Evolutionary conservation across 225 moss, liverwort and hornwort species (phyloP), one percentile per base, ranked within the genome.

Genomic region (Sphagnum contortum): DNA sequence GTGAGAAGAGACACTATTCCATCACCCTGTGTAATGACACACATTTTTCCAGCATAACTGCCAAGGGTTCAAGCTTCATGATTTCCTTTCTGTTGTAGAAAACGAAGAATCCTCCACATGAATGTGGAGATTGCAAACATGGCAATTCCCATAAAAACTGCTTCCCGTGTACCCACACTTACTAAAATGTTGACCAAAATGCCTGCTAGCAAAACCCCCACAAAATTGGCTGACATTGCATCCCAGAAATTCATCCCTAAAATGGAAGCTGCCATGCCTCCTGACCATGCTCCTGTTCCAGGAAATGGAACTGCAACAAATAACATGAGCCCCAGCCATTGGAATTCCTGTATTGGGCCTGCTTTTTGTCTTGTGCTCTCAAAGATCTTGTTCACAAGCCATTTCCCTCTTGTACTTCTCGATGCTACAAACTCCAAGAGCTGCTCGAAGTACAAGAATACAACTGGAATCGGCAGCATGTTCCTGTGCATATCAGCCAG

Each of bases 251-350:
- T 65, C 85, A 98, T 90, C 47, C 90, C 90, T 61, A 98, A 66
- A 70, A 91, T 84, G 11, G 90, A 87, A 49, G 90, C 92, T 13
- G 88, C 81, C 60, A 98, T 83, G 59, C 92, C 96, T 48, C 96
- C 96, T 2, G 90, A 80, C 96, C 96, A 98, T 48, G 96, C 96
- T 4, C 96, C 96, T 48, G 96, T 98, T 61, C 96, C 96, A 51
- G 96, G 96, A 3, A 93, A 89, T 45, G 96, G 96, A 55, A 93
- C 87, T 14, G 92, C 96, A 9, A 98, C 96, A 65, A 98, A 98
- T 50, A 98, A 50, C 81, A 93, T 81, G 56, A 98, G 79, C 13
- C 96, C 96, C 52, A 92, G 75, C 96, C 96, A 98, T 72, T 79
- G 66, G 62, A 98, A 98, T 69, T 98, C 96, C 71, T 98, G 83